Evolutionary conservation across 306 rosid species (phyloP).

Genomic region (Astragalus glycyphyllos): DNA sequence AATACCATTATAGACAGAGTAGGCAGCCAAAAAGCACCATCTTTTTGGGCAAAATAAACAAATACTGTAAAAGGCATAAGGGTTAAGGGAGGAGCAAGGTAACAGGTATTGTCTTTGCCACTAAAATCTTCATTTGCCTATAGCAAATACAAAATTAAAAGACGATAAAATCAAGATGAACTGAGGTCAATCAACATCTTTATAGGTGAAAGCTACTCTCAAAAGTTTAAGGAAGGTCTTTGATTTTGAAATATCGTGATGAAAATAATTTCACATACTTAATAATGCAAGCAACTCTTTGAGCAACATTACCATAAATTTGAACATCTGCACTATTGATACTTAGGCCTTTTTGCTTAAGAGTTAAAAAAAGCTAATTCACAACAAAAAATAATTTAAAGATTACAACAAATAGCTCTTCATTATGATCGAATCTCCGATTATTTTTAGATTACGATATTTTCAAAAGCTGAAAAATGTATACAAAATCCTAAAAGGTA

Average conservation of each 20-base stretch:
- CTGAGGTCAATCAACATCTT: conserved; percentile 11
- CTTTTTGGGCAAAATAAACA: conserved; percentile 11
- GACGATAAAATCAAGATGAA: conserved; percentile 8
- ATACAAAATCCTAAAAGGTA: too few species aligned
- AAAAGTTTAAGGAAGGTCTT: neutral
- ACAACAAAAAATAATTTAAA: too few species aligned
- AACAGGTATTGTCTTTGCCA: conserved; percentile 1
- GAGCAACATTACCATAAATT: conserved; percentile 13
- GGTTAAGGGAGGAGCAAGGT: neutral
- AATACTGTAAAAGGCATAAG: neutral
- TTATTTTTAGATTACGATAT: too few species aligned
- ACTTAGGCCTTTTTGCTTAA: neutral
- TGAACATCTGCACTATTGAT: conserved; percentile 11
- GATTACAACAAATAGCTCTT: too few species aligned
- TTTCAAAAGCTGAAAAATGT: too few species aligned
- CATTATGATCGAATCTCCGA: too few species aligned
- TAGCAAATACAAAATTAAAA: conserved; percentile 12
- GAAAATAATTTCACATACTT: neutral
- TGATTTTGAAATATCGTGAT: conserved; percentile 4
- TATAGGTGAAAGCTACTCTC: neutral
- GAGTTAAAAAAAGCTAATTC: too few species aligned
- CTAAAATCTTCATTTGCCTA: conserved; percentile 21
- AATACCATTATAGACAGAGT: neutral
- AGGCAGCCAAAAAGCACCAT: conserved; percentile 14
- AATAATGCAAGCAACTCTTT: neutral